Base-by-base conservation (phyloP, 225 moss, liverwort and hornwort genomes). In the Bryum argenteum region DNA sequence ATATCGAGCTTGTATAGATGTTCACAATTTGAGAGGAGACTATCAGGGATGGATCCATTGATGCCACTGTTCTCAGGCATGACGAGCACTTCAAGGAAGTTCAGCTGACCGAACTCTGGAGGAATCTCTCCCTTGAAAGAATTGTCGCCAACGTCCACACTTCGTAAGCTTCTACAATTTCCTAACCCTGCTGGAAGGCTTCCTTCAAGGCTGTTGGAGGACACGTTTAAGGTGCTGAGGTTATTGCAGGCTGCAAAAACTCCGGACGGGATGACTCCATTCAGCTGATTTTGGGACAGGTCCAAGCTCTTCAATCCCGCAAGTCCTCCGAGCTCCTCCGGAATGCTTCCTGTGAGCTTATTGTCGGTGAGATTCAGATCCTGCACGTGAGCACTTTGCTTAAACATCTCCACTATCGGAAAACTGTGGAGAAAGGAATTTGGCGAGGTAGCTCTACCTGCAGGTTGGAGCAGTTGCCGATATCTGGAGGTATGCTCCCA, bases 141-240 rank as follows among this genome's bases (percentile, higher is more conserved):
- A 65, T 92, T 92, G 79, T 71, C 78, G 59, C 92, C 81, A 7
- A 92, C 73, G 59, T 92, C 88, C 67, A 92, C 51, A 1, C 9
- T 72, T 44, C 64, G 65, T 23, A 84, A 61, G 71, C 48, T 61
- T 54, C 41, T 72, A 61, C 81, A 84, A 43, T 11, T 22, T 12
- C 59, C 74, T 5, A 83, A 39, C 45, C 37, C 77, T 8, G 13
- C 18, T 19, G 86, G 83, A 13, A 87, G 41, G 12, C 23, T 19
- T 57, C 78, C 80, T 13, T 15, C 66, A 2, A 87, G 75, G 6
- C 22, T 56, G 61, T 87, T 87, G 69, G 77, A 80, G 33, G 82
- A 87, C 54, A 76, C 54, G 45, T 87, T 83, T 77, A 83, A 78
- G 60, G 60, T 57, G 10, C 11, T 24, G 7, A 84, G 68, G 72